These are phyloP conservation scores for Microdochium nivale DNA, from an alignment of 2,329 filamentous ascomycete species.

Conservation along the genomic window DNA sequence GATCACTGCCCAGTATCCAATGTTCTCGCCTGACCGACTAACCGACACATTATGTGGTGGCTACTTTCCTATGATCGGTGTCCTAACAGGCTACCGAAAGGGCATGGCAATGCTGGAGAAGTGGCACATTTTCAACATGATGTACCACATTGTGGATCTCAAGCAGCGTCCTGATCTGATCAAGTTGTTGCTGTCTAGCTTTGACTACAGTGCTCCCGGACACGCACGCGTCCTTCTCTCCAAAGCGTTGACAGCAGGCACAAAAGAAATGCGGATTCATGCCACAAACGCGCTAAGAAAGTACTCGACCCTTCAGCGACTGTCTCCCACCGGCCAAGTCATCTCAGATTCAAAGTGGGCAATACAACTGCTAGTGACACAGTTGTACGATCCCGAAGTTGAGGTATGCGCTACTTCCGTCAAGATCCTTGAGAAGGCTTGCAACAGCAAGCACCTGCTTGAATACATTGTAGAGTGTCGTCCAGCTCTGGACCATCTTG, in stretches of 20 bases:
- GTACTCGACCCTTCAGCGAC: slow-evolving; percentile 58
- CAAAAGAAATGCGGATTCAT: slow-evolving; percentile 85
- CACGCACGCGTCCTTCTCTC: slow-evolving; percentile 89
- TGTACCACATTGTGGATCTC: slow-evolving; percentile 94
- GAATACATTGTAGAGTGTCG: slow-evolving; percentile 97
- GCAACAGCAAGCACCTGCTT: slow-evolving; percentile 81
- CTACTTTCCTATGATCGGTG: slow-evolving; percentile 88
- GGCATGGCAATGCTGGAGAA: slow-evolving; percentile 85
- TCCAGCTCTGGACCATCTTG: slow-evolving; percentile 87
- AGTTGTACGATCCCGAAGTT: slow-evolving; percentile 94
- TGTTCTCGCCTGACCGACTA: slow-evolving; percentile 82
- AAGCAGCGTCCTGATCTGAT: slow-evolving; percentile 88
- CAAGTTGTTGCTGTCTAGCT: slow-evolving; percentile 77
- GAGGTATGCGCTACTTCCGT: slow-evolving; percentile 94
- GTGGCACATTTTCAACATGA: slow-evolving; percentile 99
- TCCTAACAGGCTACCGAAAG: slow-evolving; percentile 71
- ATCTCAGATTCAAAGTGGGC: slow-evolving; percentile 83
- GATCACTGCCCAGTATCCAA: slow-evolving; percentile 71
- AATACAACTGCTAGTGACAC: slow-evolving; percentile 92
- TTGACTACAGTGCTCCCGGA: slow-evolving; percentile 83
- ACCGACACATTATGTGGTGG: slow-evolving; percentile 82
- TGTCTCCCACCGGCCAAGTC: slow-evolving; percentile 26
- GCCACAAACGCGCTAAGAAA: slow-evolving; percentile 80
- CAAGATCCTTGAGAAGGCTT: slow-evolving; percentile 95
- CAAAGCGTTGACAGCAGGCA: slow-evolving; percentile 85